Conservation (phyloP, 2,329 filamentous ascomycete species). For the Sporothrix schenckii region DNA sequence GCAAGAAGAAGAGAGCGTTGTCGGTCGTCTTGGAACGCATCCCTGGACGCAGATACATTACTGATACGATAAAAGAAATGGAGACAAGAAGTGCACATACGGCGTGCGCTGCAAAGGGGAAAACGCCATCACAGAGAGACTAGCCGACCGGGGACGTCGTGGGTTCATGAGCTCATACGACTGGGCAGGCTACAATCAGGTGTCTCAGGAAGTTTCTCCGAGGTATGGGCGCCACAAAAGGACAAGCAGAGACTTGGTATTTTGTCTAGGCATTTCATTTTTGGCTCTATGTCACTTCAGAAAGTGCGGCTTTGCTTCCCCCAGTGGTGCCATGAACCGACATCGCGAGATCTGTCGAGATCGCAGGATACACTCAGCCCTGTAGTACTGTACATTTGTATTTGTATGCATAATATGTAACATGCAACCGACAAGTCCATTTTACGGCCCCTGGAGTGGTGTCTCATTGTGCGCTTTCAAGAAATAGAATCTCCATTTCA, state of each 20-base stretch:
- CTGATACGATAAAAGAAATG: background rate
- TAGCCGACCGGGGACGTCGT: slow-evolving; percentile 3
- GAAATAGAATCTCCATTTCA: background rate
- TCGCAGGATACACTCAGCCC: slow-evolving; percentile 23
- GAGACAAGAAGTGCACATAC: background rate
- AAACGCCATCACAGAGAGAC: slow-evolving; percentile 1
- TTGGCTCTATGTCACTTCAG: background rate
- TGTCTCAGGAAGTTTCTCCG: background rate
- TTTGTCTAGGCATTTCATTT: background rate
- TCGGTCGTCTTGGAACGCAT: too few species aligned
- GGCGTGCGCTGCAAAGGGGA: background rate
- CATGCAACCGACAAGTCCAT: background rate
- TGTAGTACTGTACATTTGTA: background rate
- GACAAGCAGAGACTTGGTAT: background rate
- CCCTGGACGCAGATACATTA: background rate
- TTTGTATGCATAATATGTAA: background rate
- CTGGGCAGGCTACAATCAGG: background rate
- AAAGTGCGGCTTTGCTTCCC: background rate
- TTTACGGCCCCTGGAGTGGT: background rate
- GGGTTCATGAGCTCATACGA: slow-evolving; percentile 32
- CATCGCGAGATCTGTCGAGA: slow-evolving; percentile 10
- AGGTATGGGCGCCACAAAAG: background rate
- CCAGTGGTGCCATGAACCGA: slow-evolving; percentile 1
- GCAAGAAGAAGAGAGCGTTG: background rate
- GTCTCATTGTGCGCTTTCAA: background rate